Conservation (phyloP, 495 filamentous ascomycete genomes). For the Tuber microsphaerosporum region DNA sequence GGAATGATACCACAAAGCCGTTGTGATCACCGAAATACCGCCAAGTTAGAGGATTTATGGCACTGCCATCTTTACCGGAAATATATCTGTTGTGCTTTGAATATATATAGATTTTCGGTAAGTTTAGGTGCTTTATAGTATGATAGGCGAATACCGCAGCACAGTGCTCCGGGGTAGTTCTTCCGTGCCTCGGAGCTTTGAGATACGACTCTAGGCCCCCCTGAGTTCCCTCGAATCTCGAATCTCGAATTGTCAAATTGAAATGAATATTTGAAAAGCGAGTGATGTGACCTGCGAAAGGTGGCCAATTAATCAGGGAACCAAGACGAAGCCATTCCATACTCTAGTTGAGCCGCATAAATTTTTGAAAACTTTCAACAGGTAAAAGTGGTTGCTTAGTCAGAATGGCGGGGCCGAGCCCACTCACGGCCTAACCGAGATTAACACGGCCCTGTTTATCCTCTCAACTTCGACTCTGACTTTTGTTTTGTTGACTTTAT, state of each 20-base stretch:
- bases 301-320: not conserved
- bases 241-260: not conserved
- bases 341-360: not conserved
- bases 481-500: not conserved
- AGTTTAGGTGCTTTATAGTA: too few species aligned
- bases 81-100: not conserved
- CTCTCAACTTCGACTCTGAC: not conserved
- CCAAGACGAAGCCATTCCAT: not conserved
- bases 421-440: not conserved
- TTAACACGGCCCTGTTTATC: not conserved
- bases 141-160: not conserved
- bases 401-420: not conserved
- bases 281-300: not conserved
- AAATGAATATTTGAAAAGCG: not conserved
- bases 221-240: not conserved
- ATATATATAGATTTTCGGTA: too few species aligned
- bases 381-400: not conserved
- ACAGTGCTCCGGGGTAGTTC: not conserved
- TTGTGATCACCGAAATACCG: not conserved
- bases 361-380: not conserved
- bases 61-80: not conserved
- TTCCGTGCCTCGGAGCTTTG: not conserved
- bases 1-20: not conserved
- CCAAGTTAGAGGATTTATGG: not conserved
- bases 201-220: too few species aligned